Conservation (phyloP, 179 eudicot species). For the Silene noctiflora region DNA sequence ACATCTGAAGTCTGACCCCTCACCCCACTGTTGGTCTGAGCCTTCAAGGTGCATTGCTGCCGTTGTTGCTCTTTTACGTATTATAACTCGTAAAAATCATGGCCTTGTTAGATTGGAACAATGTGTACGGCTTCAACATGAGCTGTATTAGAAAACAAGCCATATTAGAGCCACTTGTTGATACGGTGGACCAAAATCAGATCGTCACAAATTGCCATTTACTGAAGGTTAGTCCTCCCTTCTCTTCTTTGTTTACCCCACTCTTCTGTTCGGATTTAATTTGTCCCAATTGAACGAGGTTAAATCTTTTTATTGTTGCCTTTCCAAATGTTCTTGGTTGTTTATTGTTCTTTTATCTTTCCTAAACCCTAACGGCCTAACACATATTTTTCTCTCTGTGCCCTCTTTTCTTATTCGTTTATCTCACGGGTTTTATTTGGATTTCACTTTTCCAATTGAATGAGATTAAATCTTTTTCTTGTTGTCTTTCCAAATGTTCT, state of each 20-base stretch:
- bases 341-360: no score
- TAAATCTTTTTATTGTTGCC: not conserved
- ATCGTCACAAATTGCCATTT: conserved; percentile 81
- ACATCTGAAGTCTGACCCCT: not conserved
- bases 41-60: not conserved
- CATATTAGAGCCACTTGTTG: conserved; percentile 92
- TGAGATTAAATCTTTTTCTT: no score
- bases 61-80: not conserved
- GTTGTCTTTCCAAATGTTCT: no score
- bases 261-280: not conserved
- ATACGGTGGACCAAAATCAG: conserved; percentile 89
- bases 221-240: conserved; percentile 57
- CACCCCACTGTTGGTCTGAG: not conserved
- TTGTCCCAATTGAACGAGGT: not conserved
- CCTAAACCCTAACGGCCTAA: no score
- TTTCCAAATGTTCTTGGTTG: not conserved
- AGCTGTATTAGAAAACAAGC: conserved; percentile 92
- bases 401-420: not conserved
- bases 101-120: conserved; percentile 68
- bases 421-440: not conserved
- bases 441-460: no score
- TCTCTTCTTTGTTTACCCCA: not conserved
- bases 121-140: conserved; percentile 95
- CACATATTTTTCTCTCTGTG: no score
- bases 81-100: conserved; percentile 8